These are phyloP conservation scores for Gleditsia sinensis DNA, from an alignment of 306 rosid species.

Conservation along the genomic window DNA sequence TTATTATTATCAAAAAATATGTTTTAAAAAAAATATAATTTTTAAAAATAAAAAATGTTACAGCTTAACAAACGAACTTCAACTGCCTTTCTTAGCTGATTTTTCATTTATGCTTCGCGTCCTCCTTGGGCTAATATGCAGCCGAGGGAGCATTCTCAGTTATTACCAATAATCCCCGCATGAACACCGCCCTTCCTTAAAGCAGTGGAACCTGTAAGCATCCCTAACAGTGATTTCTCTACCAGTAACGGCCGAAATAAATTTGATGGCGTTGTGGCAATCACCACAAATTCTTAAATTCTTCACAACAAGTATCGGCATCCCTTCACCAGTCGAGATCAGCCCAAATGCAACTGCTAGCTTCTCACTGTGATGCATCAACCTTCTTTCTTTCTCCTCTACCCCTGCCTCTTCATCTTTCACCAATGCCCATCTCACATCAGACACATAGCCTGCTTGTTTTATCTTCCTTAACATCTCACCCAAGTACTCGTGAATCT, in stretches of 20 bases:
- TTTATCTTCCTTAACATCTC: constrained; percentile 65
- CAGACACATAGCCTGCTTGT: constrained; percentile 67
- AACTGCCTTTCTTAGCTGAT: no score
- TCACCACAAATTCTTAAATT: constrained; percentile 86
- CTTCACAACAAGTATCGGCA: constrained; percentile 72
- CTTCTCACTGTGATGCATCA: constrained; percentile 75
- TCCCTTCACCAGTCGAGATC: constrained; percentile 63
- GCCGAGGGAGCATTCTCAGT: not conserved
- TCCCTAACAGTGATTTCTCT: constrained; percentile 86
- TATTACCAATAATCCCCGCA: constrained; percentile 81
- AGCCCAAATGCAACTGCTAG: constrained; percentile 77
- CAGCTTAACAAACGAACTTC: no score
- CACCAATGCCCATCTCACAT: constrained; percentile 63
- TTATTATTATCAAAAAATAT: no score
- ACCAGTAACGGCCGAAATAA: constrained; percentile 58
- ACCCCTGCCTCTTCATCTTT: constrained; percentile 53
- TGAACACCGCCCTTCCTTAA: constrained; percentile 72
- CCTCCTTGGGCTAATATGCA: not conserved
- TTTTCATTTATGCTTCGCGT: not conserved
- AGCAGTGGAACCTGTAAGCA: constrained; percentile 79
- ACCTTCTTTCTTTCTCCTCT: constrained; percentile 69
- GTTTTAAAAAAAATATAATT: no score
- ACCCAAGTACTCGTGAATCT: constrained; percentile 64
- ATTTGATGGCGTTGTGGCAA: constrained; percentile 82
- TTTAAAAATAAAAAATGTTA: no score